Conservation (phyloP, 768 basidiomycete genomes). For the Boletus subcaerulescens region DNA sequence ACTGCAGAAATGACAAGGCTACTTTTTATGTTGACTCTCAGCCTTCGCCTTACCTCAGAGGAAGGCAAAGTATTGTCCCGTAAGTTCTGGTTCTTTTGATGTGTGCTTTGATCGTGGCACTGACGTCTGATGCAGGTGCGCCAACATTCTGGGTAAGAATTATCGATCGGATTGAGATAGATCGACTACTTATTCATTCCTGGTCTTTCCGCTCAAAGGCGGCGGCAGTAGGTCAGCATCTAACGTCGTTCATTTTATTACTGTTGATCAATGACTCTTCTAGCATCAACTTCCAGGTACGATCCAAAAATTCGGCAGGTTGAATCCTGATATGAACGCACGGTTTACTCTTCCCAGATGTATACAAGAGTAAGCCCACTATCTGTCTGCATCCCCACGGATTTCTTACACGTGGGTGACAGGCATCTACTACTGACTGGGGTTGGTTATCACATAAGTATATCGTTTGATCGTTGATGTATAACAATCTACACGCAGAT, state of each 20-base stretch:
- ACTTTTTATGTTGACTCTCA: slow-evolving; percentile 67
- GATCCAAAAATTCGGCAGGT: too few relatives aligned
- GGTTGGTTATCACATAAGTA: slow-evolving; percentile 36
- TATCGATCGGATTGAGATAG: not conserved
- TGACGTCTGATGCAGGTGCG: slow-evolving; percentile 43
- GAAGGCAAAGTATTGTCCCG: slow-evolving; percentile 67
- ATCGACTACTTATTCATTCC: not conserved
- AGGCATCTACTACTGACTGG: slow-evolving; percentile 72
- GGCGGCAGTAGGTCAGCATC: too few relatives aligned
- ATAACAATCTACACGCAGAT: slow-evolving; percentile 36
- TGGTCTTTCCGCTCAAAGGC: too few relatives aligned
- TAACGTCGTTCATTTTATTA: too few relatives aligned
- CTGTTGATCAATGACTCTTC: too few relatives aligned
- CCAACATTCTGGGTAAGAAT: slow-evolving; percentile 57
- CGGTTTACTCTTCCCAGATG: too few relatives aligned
- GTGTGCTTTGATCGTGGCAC: not conserved
- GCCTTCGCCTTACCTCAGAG: slow-evolving; percentile 55
- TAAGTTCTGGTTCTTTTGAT: slow-evolving; percentile 31
- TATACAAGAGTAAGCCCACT: too few relatives aligned
- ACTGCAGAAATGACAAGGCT: slow-evolving; percentile 67
- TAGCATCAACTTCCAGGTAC: too few relatives aligned
- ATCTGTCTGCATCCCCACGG: too few relatives aligned
- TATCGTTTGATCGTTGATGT: not conserved
- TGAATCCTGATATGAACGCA: too few relatives aligned
- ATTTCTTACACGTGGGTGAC: not conserved